Evolutionary conservation across 2,329 filamentous ascomycete species (phyloP).

Genomic region (Trichoderma gracile): DNA sequence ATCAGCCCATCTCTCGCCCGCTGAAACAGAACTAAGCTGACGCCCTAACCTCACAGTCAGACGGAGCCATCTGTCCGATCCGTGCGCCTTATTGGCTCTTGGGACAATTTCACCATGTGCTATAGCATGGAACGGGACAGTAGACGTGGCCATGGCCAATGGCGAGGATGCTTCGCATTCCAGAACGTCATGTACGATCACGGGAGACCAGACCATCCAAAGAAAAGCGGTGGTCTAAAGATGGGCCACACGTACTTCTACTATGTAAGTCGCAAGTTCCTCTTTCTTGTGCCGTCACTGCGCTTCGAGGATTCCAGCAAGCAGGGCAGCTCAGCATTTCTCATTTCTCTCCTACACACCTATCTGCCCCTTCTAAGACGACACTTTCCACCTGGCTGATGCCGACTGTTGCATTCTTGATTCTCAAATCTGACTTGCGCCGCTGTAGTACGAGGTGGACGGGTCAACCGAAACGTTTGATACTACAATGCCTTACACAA

Average conservation of each 20-base stretch:
- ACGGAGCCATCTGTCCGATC: conserved; percentile 62
- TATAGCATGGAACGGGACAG: conserved; percentile 81
- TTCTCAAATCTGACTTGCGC: not conserved
- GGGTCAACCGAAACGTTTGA: conserved; percentile 76
- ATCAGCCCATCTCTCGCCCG: conserved; percentile 8
- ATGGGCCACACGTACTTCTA: conserved; percentile 97
- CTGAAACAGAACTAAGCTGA: conserved; percentile 29
- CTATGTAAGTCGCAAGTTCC: conserved; percentile 60
- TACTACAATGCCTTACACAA: conserved; percentile 70
- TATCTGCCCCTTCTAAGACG: not conserved
- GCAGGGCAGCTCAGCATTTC: not conserved
- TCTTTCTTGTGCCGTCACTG: conserved; percentile 24
- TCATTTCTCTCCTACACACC: not conserved
- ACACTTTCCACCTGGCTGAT: not conserved
- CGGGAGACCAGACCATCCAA: conserved; percentile 47
- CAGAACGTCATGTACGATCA: conserved; percentile 83
- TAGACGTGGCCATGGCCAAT: conserved; percentile 72
- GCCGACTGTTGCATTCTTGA: not conserved
- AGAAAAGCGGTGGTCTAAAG: conserved; percentile 76
- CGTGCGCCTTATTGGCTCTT: conserved; percentile 84
- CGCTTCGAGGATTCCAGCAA: not conserved
- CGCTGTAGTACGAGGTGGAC: conserved; percentile 76
- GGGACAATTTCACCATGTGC: conserved; percentile 84
- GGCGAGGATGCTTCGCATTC: conserved; percentile 86
- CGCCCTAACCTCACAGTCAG: conserved; percentile 47